phyloP scores from a whole-genome alignment of 768 basidiomycete genomes.

The Suillus paluster region DNA sequence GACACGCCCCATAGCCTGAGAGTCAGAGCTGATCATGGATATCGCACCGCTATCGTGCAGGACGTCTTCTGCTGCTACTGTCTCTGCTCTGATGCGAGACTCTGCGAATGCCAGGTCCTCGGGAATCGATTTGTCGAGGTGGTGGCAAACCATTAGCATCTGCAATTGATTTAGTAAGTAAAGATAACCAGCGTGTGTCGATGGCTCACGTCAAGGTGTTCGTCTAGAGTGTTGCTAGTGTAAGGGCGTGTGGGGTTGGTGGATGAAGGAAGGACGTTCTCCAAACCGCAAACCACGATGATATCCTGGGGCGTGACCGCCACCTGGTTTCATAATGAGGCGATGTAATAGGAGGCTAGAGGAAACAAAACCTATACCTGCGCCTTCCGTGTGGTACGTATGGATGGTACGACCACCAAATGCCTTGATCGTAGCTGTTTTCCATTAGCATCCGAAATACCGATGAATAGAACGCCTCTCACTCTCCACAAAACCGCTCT shows the following conservation, averaged over 20 bases:
- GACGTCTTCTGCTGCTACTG: slow-evolving; percentile 96
- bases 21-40: slow-evolving; percentile 95
- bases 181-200: not conserved
- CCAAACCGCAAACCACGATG: slow-evolving; percentile 90
- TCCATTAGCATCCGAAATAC: slow-evolving; percentile 13
- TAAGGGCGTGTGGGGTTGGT: slow-evolving; percentile 97
- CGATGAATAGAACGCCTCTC: slow-evolving; percentile 26
- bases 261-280: slow-evolving; percentile 93
- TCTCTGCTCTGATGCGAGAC: slow-evolving; percentile 95
- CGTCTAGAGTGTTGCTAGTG: slow-evolving; percentile 89
- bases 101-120: slow-evolving; percentile 97
- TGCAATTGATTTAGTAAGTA: slow-evolving; percentile 33
- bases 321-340: slow-evolving; percentile 50
- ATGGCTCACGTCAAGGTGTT: slow-evolving; percentile 87
- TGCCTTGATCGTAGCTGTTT: slow-evolving; percentile 81
- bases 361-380: slow-evolving; percentile 53
- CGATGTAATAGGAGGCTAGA: not conserved
- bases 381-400: slow-evolving; percentile 97
- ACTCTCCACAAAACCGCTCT: slow-evolving; percentile 97
- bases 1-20: slow-evolving; percentile 98
- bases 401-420: slow-evolving; percentile 93
- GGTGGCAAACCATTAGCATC: slow-evolving; percentile 99
- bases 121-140: slow-evolving; percentile 86
- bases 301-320: slow-evolving; percentile 98
- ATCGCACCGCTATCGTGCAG: slow-evolving; percentile 93